Base-by-base conservation (phyloP, 345 rosid species). In the Luvunga scandens region DNA sequence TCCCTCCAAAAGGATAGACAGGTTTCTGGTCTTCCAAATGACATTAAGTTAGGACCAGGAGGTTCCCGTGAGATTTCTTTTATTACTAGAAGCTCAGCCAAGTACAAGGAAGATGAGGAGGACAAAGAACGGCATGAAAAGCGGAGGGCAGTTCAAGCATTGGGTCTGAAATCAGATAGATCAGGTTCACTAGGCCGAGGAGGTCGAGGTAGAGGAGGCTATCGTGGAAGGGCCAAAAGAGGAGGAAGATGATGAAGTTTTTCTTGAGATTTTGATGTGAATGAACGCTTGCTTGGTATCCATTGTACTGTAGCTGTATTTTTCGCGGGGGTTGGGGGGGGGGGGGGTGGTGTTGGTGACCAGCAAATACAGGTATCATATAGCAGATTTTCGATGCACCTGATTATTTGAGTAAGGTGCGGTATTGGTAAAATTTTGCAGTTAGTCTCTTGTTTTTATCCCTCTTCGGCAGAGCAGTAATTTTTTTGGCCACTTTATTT, bases 31-130 rank as follows among this genome's bases (percentile, higher is more conserved):
- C 65, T 65, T 34, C 75, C 86, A 13, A 87, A 78, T 19, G 87
- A 83, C 30, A 89, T 96, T 36, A 93, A 92, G 83, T 83, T 90
- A 68, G 98, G 98, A 67, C 91, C 92, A 8, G 98, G 99, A 71
- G 98, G 97, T 31, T 96, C 98, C 1, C 82, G 98, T 21, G 97
- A 96, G 83, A 88, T 93, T 78, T 93, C 97, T 42, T 93, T 93
- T 78, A 50, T 70, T n/a, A 57, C 98, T 45, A 88, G 86, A 85
- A 89, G 90, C 82, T 85, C 85, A 0, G 89, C 88, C 30, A 91
- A 80, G 72, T 91, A 90, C 85, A 82, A 82, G 55, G 95, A 91
- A 82, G 95, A 92, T 21, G 83, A 84, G 16, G 89, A 79, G 2
- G 92, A 88, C 81, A 83, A 70, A 75, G 88, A 83, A 19, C 71